Percentiles rank a stretch among this genome's conserved stretches.
phyloP scores from a whole-genome alignment of 2,329 filamentous ascomycete species.

The Periconia sp. region DNA sequence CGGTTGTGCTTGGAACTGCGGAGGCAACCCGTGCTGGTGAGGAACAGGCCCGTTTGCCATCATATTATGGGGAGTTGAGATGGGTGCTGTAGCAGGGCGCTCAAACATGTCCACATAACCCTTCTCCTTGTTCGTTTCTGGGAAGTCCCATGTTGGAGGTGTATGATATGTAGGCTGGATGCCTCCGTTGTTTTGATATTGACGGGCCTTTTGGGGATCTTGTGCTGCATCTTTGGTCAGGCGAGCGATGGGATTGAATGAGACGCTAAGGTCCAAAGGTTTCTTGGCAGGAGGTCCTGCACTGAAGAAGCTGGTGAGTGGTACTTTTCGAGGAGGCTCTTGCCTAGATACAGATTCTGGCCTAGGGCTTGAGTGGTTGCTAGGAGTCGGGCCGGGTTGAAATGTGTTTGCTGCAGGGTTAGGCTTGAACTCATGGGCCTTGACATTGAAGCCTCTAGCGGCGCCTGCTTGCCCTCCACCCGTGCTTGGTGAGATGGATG shows the following conservation, averaged over 20 bases:
- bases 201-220: slow-evolving; percentile 54
- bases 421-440: slow-evolving; percentile 78
- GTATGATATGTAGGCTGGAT: slow-evolving; percentile 84
- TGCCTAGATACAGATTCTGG: slow-evolving; percentile 47
- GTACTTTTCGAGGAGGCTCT: slow-evolving; percentile 36
- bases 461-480: slow-evolving; percentile 51
- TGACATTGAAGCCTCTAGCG: slow-evolving; percentile 56
- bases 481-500: slow-evolving; percentile 53
- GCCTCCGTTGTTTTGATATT: slow-evolving; percentile 77
- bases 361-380: slow-evolving; percentile 71
- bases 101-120: slow-evolving; percentile 83
- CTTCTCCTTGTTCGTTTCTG: slow-evolving; percentile 71
- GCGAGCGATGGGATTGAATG: slow-evolving; percentile 68
- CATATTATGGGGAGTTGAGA: slow-evolving; percentile 65
- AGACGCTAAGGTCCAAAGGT: slow-evolving; percentile 52
- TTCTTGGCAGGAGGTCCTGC: slow-evolving; percentile 67
- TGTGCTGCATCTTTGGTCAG: slow-evolving; percentile 64
- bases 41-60: slow-evolving; percentile 67
- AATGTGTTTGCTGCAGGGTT: slow-evolving; percentile 80
- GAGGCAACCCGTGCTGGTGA: slow-evolving; percentile 81
- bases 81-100: slow-evolving; percentile 57
- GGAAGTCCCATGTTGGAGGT: slow-evolving; percentile 77
- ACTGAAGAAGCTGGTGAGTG: slow-evolving; percentile 59
- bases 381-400: slow-evolving; percentile 66
- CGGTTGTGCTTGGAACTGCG: slow-evolving; percentile 73